A percentile compares a stretch with the other conserved stretches of the same genome.
Conservation (phyloP, 371 early-diverging fungal genomes). For the Chytridiales sp. region DNA sequence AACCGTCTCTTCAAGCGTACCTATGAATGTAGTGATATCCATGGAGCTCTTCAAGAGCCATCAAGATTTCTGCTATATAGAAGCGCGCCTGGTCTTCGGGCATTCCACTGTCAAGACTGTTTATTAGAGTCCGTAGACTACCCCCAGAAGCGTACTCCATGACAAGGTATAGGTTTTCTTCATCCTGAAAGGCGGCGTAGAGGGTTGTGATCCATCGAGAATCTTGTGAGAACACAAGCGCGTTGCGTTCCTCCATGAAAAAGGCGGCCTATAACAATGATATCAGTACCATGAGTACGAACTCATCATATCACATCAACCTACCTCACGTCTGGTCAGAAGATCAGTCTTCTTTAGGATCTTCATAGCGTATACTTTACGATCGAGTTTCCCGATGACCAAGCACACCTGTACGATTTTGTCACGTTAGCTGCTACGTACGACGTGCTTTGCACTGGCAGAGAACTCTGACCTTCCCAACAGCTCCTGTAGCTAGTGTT, state of each 20-base stretch:
- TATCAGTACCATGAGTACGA: background rate
- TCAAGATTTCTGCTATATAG: constrained; percentile 59
- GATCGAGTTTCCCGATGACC: constrained; percentile 67
- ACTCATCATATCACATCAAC: background rate
- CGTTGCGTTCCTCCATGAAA: constrained; percentile 87
- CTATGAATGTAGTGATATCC: constrained; percentile 48
- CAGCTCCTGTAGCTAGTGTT: constrained; percentile 88
- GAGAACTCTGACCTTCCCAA: constrained; percentile 70
- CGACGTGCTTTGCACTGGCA: no score
- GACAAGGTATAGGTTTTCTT: constrained; percentile 62
- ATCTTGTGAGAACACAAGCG: constrained; percentile 68
- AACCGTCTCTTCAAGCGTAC: no score
- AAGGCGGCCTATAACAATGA: constrained; percentile 62
- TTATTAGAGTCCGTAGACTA: constrained; percentile 43
- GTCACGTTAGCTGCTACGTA: background rate
- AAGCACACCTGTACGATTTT: constrained; percentile 66
- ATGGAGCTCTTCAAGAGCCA: constrained; percentile 64
- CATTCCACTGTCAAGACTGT: constrained; percentile 44
- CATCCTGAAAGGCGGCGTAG: constrained; percentile 69
- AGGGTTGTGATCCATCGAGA: constrained; percentile 74
- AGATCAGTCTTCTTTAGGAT: constrained; percentile 84
- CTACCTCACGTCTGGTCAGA: constrained; percentile 75
- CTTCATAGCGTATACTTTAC: constrained; percentile 93
- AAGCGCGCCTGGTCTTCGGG: constrained; percentile 55
- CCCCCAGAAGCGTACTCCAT: constrained; percentile 78